These are phyloP conservation scores for Ehretia macrophylla DNA, from an alignment of 257 asterid species.

Conservation along the genomic window DNA sequence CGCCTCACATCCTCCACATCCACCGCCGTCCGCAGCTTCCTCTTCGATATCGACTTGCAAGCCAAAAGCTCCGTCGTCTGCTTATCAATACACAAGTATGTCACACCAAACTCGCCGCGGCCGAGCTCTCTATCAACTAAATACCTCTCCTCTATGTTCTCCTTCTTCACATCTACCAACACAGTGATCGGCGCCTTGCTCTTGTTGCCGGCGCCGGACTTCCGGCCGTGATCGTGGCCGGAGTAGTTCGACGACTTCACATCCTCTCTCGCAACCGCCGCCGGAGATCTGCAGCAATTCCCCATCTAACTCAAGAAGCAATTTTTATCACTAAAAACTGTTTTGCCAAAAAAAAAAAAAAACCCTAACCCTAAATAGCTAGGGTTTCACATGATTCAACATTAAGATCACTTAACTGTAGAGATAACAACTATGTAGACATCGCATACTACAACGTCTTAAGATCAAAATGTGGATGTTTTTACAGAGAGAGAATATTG, in stretches of 20 bases:
- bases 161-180: background rate
- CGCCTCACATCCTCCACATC: constrained; percentile 67
- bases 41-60: constrained; percentile 64
- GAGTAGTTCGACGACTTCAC: constrained; percentile 5
- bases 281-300: constrained; percentile 12
- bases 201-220: background rate
- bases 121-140: constrained; percentile 1
- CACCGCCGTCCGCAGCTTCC: constrained; percentile 48
- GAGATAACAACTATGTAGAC: too few relatives aligned
- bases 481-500: background rate
- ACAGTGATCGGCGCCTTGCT: constrained; percentile 1
- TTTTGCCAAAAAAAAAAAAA: background rate
- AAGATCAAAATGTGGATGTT: background rate
- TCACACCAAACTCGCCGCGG: constrained; percentile 48
- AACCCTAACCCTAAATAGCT: background rate
- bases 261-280: constrained; percentile 8
- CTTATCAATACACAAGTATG: constrained; percentile 52
- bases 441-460: too few relatives aligned
- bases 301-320: background rate
- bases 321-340: background rate
- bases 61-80: constrained; percentile 35
- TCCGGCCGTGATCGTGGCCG: constrained; percentile 8
- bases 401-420: too few relatives aligned
- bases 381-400: background rate
- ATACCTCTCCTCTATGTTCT: constrained; percentile 2